phyloP scores from a whole-genome alignment of 1,284 basidiomycete species.

The Neonothopanus nambi region DNA sequence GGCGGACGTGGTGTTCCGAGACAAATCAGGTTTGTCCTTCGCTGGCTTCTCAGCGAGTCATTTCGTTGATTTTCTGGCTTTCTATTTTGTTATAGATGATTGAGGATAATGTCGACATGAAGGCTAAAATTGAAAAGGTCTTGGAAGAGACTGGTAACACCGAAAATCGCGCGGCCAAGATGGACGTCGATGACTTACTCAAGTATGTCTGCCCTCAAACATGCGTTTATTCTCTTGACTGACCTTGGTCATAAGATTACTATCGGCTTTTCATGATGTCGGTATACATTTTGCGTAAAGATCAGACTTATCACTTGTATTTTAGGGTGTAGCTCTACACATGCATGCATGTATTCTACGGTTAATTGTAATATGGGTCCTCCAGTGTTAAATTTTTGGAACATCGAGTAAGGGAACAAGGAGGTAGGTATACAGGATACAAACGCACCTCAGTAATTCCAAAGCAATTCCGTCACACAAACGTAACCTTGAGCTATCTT shows the following conservation, averaged over 20 bases:
- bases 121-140: slow-evolving; percentile 75
- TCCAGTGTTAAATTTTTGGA: too few relatives aligned
- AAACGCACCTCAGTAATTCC: too few relatives aligned
- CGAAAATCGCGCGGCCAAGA: slow-evolving; percentile 77
- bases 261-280: slow-evolving; percentile 79
- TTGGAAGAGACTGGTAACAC: slow-evolving; percentile 66
- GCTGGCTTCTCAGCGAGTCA: not conserved
- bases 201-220: slow-evolving; percentile 46
- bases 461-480: too few relatives aligned
- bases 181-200: slow-evolving; percentile 85
- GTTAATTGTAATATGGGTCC: too few relatives aligned
- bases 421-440: too few relatives aligned
- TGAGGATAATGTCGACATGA: slow-evolving; percentile 73
- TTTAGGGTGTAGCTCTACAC: slow-evolving; percentile 1
- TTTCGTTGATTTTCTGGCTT: not conserved
- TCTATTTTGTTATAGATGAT: slow-evolving; percentile 58
- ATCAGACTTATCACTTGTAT: not conserved
- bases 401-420: too few relatives aligned
- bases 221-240: not conserved
- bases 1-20: slow-evolving; percentile 91
- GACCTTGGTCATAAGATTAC: slow-evolving; percentile 41
- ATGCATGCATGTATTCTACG: not conserved
- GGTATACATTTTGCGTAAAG: slow-evolving; percentile 60
- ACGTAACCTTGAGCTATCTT: too few relatives aligned
- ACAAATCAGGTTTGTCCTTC: slow-evolving; percentile 64